Evolutionary conservation across 495 filamentous ascomycete genomes (phyloP).

Genomic region (Xylaria longipes): DNA sequence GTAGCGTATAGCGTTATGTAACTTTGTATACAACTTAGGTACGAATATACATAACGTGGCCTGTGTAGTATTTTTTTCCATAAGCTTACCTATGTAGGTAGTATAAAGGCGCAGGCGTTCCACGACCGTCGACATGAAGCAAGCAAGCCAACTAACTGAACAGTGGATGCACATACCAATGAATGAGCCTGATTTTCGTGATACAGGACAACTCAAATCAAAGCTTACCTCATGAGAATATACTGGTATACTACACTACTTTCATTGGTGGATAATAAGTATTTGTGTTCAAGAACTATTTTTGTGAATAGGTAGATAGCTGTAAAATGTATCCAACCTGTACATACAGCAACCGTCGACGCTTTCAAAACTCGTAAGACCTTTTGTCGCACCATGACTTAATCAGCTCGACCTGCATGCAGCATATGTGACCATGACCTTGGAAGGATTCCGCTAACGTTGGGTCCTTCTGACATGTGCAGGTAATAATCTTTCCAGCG

Average conservation of each 20-base stretch:
- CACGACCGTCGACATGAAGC: not conserved
- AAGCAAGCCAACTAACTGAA: not conserved
- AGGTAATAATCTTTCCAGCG: conserved; percentile 10
- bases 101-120: conserved; percentile 8
- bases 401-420: conserved; percentile 7
- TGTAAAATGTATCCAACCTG: not conserved
- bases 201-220: not conserved
- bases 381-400: conserved; percentile 16
- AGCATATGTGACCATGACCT: conserved; percentile 3
- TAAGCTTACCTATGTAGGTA: too few species aligned
- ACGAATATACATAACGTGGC: too few species aligned
- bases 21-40: too few species aligned
- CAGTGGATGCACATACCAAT: not conserved
- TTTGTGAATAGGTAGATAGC: not conserved
- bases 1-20: too few species aligned
- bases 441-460: conserved; percentile 15
- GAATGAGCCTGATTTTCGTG: not conserved
- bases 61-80: too few species aligned
- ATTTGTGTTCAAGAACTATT: conserved; percentile 1
- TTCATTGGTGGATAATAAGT: not conserved
- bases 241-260: not conserved
- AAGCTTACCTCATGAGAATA: not conserved
- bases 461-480: conserved; percentile 14
- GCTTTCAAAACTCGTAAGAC: conserved; percentile 10
- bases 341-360: not conserved